Base-by-base conservation (phyloP, 768 basidiomycete genomes). In the Boletus insuetus region DNA sequence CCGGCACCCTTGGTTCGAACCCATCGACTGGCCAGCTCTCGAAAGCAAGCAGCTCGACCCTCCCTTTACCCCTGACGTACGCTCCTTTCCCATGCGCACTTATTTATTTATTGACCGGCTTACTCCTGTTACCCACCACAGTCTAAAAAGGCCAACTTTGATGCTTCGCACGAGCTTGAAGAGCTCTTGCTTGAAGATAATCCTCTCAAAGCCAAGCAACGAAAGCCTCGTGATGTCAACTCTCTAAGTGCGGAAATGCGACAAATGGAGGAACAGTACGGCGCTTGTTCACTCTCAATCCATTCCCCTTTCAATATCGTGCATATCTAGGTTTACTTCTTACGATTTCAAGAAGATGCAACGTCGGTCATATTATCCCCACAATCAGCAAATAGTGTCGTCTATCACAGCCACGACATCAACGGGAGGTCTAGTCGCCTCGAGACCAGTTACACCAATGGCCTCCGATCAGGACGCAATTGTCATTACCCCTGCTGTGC, bases 71-170 rank as follows among this genome's bases (percentile, higher is more conserved):
- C 96, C 96, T 37, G 96, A 98, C 60, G 88, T 89, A 68, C 61
- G 84, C 77, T 35, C 14, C 38, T 55, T 51, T n/a, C 11, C 34
- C 16, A 22, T 20, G 5, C 58, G 37, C 19, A 22, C 5, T 5
- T 16, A 16, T 41, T 5, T 16, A 16, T 41, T 24, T 44, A 20
- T 43, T 41, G 20, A 31, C 20, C 20, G 13, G 35, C 51, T 49
- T 52, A 55, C 53, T n/a, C 51, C 60, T 16, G 12, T 7, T 32
- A 52, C 43, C 55, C 44, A n/a, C 9, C 0, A 6, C 66, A 98
- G 95, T 86, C 87, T n/a, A 98, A 98, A 77, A 97, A 97, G 73
- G 94, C 96, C 31, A 98, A 99, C 72, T 99, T 99, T 68, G 96
- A 99, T 68, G 95, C 96, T 26, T 98, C 96, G 13, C 95, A 98